Base-by-base conservation (phyloP, 306 rosid species). In the Gastrolobium villosum region DNA sequence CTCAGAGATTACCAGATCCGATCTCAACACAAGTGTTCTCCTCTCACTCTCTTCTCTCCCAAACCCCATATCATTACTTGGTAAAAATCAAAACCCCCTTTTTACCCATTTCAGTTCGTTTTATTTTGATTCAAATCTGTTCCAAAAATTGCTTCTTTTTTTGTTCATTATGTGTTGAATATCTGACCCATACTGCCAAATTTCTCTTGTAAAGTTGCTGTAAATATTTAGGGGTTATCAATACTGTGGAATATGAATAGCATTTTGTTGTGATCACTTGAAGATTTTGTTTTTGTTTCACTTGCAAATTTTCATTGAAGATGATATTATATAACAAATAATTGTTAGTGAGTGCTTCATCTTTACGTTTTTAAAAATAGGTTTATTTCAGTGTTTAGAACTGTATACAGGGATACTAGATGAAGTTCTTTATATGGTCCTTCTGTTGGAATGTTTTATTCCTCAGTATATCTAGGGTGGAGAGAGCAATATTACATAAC, bases 1-100 rank as follows among this genome's bases (percentile, higher is more conserved):
- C 91, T 91, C 84, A 79, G 89, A 81, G 94, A 86, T 44, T 83
- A 85, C 73, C 97, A 88, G 87, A 82, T 87, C 87, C 88, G 88
- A 67, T 87, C 88, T 65, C 90, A 88, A 74, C 89, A 80, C 63
- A 90, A 77, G 45, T 80, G 77, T 66, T 74, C 86, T 69, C 81
- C 87, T 46, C 87, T 88, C 69, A 84, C 82, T 35, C 52, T 86
- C 86, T 90, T 90, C 85, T 90, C 93, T 35, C 89, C 91, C 61
- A 91, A 86, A 63, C 89, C 92, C 52, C 67, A 82, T 32, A 53
- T 79, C 75, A 70, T 52, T 75, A 67, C 89, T 54, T 20, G 92
- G 95, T 92, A 85, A 20, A 20, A 20, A 20, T 72, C 43, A 10
- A 5, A 30, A 73, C 74, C 39, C 36, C 10, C 14, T 6, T 31